Percentiles rank a stretch among this genome's conserved stretches.
Conservation (phyloP, 768 basidiomycete genomes). For the Tulasnella sp. region DNA sequence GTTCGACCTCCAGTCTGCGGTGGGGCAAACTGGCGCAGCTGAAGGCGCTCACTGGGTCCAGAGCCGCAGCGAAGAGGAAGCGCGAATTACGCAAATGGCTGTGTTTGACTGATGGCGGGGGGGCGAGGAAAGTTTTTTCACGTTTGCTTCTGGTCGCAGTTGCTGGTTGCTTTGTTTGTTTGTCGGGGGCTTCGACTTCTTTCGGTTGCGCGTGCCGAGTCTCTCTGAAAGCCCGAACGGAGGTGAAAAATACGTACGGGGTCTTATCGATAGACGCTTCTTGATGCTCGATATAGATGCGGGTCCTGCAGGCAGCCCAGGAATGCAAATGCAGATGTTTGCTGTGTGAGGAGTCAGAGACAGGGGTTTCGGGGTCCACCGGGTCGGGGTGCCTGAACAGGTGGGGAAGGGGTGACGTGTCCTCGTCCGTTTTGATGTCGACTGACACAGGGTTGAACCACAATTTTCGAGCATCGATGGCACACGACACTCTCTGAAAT, state of each 20-base stretch:
- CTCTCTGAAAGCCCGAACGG: no score
- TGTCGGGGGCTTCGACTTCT: neutral
- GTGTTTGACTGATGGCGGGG: neutral
- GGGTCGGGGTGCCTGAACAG: neutral
- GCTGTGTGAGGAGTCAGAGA: neutral
- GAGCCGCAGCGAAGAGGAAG: neutral
- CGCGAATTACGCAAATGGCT: neutral
- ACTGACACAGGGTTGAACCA: neutral
- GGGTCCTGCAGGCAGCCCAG: neutral
- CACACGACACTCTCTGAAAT: neutral
- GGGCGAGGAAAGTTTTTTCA: neutral
- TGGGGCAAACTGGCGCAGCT: neutral
- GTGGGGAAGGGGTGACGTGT: neutral
- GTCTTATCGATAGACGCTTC: neutral
- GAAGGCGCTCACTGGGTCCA: neutral
- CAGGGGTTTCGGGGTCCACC: neutral
- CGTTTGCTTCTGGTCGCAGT: neutral
- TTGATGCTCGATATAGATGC: neutral
- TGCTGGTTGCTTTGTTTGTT: neutral
- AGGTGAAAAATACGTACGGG: neutral
- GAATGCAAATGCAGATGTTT: neutral
- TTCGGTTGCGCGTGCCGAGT: neutral
- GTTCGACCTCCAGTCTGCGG: no score
- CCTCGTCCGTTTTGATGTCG: neutral
- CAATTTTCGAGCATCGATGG: neutral